These are phyloP conservation scores for Selenicereus undatus DNA, from an alignment of 148 eudicot species.

Conservation along the genomic window DNA sequence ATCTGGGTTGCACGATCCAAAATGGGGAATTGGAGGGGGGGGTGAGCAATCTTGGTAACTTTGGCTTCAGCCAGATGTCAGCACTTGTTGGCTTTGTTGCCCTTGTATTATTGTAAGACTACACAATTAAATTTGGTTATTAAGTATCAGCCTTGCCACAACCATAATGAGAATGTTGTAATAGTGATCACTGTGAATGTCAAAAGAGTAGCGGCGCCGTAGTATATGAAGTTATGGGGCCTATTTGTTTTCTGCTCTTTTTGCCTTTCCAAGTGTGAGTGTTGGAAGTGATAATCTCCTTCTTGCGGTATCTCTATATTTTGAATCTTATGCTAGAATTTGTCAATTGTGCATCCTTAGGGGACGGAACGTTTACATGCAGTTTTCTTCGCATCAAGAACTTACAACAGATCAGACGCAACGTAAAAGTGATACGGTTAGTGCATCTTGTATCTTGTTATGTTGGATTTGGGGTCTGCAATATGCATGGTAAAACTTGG, in stretches of 20 bases:
- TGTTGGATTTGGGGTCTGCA: neutral
- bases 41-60: no score
- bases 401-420: slow-evolving; percentile 38
- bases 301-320: neutral
- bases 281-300: neutral
- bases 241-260: neutral
- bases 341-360: slow-evolving; percentile 15
- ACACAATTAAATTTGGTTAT: no score
- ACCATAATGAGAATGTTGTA: neutral
- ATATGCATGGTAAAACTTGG: neutral
- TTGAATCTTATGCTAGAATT: slow-evolving; percentile 14
- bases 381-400: slow-evolving; percentile 46
- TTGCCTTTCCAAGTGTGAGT: neutral
- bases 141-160: neutral
- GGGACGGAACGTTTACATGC: slow-evolving; percentile 43
- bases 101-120: no score
- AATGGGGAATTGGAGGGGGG: no score
- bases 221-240: neutral
- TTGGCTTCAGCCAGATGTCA: neutral
- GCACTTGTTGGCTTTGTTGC: no score
- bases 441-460: slow-evolving; percentile 12
- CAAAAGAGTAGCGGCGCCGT: neutral
- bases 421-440: slow-evolving; percentile 35
- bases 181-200: neutral
- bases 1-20: no score